Evolutionary conservation across 768 basidiomycete species (phyloP), one percentile per base, ranked within the genome.

Genomic region (Boletus rubescentipes): DNA sequence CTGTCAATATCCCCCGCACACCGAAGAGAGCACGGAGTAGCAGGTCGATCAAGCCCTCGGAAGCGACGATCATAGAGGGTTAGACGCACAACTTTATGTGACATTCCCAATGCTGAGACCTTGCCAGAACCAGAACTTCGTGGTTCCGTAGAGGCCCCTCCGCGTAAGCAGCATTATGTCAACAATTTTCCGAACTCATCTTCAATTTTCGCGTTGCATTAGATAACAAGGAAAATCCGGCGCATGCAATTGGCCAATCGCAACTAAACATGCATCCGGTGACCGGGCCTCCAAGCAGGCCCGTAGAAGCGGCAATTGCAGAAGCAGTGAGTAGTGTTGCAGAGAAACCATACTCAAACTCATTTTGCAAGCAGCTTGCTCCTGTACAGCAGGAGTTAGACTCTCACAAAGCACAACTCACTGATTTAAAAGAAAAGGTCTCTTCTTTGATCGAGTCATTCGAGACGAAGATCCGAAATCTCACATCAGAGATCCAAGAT

Each of bases 1-100:
- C 86, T 0, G 61, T 76, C 31, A 82, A 76, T 61, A 49, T 77
- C n/a, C 73, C 79, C 5, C 80, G 72, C 60, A 75, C 72, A 51
- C 57, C 64, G 9, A 81, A 73, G 64, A 77, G 79, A 57, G 69
- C 72, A 32, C 87, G 77, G 65, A 70, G 58, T 41, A 85, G 76
- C 61, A 82, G 66, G 62, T 76, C 74, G 21, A 65, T 78, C 34
- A 80, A 80, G 54, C 78, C 78, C 2, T 66, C 66, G 3, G 82
- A 87, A 67, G 76, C 77, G 18, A 80, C 82, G 5, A 89, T 89
- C 23, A 67, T 66, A 46, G 81, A 83, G 72, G 83, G 82, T 82
- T 45, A 46, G 56, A 16, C 23, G 26, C 47, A 29, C 20, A 36
- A 32, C 44, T 55, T 20, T 43, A 43, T 41, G 32, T 46, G 34